These are phyloP conservation scores for Phytomonas sp. DNA, from an alignment of 208 protist genomes.

Conservation along the genomic window DNA sequence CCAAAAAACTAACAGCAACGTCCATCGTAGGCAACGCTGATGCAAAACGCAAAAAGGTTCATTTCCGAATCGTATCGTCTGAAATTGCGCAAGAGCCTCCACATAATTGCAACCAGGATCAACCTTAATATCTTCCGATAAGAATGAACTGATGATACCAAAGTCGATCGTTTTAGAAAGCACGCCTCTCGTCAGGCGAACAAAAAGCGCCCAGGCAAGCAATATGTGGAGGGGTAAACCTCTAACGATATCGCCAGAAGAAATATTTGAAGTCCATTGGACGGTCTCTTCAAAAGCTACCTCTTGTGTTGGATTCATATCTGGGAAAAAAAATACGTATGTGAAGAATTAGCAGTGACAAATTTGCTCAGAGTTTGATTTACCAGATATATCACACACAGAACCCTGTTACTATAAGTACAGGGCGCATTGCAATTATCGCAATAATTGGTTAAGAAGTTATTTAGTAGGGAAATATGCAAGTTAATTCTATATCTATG, in stretches of 20 bases:
- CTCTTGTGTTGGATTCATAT: background rate
- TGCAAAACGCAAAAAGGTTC: background rate
- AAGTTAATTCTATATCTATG: constrained; percentile 1
- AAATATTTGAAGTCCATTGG: background rate
- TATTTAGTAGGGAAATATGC: background rate
- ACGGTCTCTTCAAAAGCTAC: background rate
- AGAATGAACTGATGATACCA: background rate
- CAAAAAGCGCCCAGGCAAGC: background rate
- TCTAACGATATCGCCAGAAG: background rate
- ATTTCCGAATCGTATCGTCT: background rate
- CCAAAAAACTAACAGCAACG: background rate
- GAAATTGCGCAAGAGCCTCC: background rate
- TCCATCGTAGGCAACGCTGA: background rate
- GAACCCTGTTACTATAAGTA: background rate
- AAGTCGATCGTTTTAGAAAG: background rate
- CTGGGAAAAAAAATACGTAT: background rate
- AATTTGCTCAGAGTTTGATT: background rate
- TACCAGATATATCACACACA: background rate
- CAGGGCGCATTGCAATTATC: background rate
- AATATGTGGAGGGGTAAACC: background rate
- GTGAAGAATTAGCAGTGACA: background rate
- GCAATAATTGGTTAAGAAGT: background rate
- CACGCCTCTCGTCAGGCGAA: background rate
- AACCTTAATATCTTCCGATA: background rate
- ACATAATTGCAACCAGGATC: background rate